phyloP scores from a whole-genome alignment of 1,139 yeast species.

The Spathaspora jeffriesii region DNA sequence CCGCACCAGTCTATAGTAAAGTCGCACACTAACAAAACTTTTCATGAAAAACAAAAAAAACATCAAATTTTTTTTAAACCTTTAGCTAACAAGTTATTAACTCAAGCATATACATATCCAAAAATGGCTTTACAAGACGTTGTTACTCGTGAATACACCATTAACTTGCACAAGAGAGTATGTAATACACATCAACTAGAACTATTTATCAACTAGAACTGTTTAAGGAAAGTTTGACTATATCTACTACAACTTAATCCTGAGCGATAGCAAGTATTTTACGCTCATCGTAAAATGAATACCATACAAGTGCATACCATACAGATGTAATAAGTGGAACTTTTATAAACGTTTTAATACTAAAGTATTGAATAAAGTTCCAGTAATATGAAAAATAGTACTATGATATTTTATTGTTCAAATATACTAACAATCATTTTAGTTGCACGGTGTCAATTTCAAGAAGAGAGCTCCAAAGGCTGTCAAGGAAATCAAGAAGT shows the following conservation, averaged over 20 bases:
- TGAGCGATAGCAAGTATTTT: too few relatives aligned
- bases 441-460: constrained; percentile 98
- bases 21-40: constrained; percentile 1
- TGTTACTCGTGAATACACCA: constrained; percentile 99
- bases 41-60: constrained; percentile 3
- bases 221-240: too few relatives aligned
- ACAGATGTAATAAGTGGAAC: too few relatives aligned
- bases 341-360: too few relatives aligned
- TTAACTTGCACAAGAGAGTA: constrained; percentile 99
- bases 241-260: too few relatives aligned
- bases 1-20: background rate
- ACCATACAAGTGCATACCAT: too few relatives aligned
- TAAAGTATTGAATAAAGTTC: too few relatives aligned
- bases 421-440: constrained; percentile 16
- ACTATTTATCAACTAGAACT: too few relatives aligned
- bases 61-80: constrained; percentile 3
- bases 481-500: constrained; percentile 98
- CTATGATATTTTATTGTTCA: too few relatives aligned
- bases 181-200: constrained; percentile 37
- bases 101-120: constrained; percentile 14
- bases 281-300: too few relatives aligned
- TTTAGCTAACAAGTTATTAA: background rate
- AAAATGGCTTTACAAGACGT: constrained; percentile 98
- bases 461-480: constrained; percentile 99
- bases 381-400: too few relatives aligned